Percentiles rank a stretch among this genome's conserved stretches.
Conservation (phyloP, 2,329 filamentous ascomycete genomes). For the Monosporascus sp. region DNA sequence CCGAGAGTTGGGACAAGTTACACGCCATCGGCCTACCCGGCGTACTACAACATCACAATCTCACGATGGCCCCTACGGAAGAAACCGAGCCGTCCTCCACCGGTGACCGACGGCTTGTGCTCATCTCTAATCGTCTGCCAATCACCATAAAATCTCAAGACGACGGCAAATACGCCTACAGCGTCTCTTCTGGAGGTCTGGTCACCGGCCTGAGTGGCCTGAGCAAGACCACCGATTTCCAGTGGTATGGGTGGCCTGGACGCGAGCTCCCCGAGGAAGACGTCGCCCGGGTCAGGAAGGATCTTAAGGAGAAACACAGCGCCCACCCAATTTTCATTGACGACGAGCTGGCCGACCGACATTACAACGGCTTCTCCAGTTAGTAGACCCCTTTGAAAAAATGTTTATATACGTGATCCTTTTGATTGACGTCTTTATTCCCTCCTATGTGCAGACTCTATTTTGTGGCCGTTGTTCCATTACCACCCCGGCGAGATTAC, state of each 20-base stretch:
- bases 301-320: conserved; percentile 80
- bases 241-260: conserved; percentile 98
- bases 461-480: conserved; percentile 97
- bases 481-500: conserved; percentile 98
- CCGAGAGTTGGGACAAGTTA: background rate
- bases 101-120: conserved; percentile 51
- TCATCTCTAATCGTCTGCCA: conserved; percentile 90
- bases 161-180: conserved; percentile 87
- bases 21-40: background rate
- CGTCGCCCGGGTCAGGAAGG: conserved; percentile 64
- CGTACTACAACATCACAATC: background rate
- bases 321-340: conserved; percentile 90
- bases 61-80: conserved; percentile 16
- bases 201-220: conserved; percentile 90
- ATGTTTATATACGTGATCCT: conserved; percentile 1
- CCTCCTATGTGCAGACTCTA: conserved; percentile 60
- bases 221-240: conserved; percentile 87
- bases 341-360: conserved; percentile 85
- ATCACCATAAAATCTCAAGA: conserved; percentile 94
- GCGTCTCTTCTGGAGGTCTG: conserved; percentile 93
- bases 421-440: conserved; percentile 6
- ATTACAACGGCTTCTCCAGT: conserved; percentile 99
- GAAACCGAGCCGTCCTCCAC: conserved; percentile 16
- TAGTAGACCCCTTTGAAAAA: conserved; percentile 28
- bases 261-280: conserved; percentile 85